Evolutionary conservation across 1,284 basidiomycete species (phyloP), one percentile per base, ranked within the genome.

Genomic region (Phylloboletellus chloephorus): DNA sequence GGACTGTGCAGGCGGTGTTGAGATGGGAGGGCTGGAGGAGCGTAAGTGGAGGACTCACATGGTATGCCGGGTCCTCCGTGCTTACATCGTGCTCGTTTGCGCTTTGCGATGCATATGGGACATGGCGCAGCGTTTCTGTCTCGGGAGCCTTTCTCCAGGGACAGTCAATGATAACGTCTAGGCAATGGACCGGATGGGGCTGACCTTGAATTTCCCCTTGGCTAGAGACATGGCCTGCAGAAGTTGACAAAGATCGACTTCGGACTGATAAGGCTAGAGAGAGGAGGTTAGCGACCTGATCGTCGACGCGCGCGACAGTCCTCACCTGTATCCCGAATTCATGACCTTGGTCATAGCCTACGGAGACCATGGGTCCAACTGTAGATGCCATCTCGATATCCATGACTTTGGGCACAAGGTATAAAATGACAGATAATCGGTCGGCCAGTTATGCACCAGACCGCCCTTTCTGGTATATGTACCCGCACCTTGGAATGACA

Each of bases 221-320:
- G 64, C 64, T 12, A 75, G 58, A 32, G 66, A 69, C 67, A 78
- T 67, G n/a, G 67, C 66, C 32, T 70, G 65, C 26, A 77, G 47
- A 1, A 76, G 58, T 37, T 66, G 61, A 51, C 75, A 77, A 12
- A 77, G 58, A 54, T 77, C 72, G 46, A 70, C 53, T 8, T 63
- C 60, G 11, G 60, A 39, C 31, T 55, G 54, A 42, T 58, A 64
- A 34, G 47, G 37, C 61, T 60, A 26, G 12, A 10, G 11, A 37
- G 16, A 9, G 31, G 21, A 12, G 41, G 21, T 33, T 32, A 50
- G 30, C 12, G 31, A 43, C 37, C 8, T 9, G 7, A 23, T 32
- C 24, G 10, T 32, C 17, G 34, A n/a, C 17, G 15, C 11, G 38
- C 9, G 22, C 12, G 11, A 43, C 16, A 9, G 15, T 25, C 9